Conservation (phyloP, 768 basidiomycete species). For the Tricholoma matsutake region DNA sequence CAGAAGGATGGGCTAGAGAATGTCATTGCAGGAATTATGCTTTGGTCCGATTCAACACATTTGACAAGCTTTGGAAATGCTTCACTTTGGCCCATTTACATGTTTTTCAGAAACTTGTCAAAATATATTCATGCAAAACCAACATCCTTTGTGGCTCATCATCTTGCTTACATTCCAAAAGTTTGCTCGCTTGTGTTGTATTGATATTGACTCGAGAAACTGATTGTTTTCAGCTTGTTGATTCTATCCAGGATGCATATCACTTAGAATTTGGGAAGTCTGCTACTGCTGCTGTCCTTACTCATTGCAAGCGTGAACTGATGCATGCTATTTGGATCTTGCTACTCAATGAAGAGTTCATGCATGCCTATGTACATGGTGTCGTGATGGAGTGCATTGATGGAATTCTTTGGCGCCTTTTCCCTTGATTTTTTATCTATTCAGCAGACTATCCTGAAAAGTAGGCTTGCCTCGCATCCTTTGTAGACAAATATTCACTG, state of each 20-base stretch:
- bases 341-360: slow-evolving; percentile 23
- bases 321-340: slow-evolving; percentile 28
- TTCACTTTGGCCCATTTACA: slow-evolving; percentile 38
- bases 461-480: too few relatives aligned
- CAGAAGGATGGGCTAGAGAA: not conserved
- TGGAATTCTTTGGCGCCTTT: too few relatives aligned
- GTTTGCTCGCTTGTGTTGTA: not conserved
- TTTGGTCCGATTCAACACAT: slow-evolving; percentile 8
- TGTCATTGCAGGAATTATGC: not conserved
- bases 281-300: slow-evolving; percentile 8
- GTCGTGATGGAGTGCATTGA: slow-evolving; percentile 27
- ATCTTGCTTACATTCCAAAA: not conserved
- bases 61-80: slow-evolving; percentile 33
- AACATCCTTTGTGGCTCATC: not conserved
- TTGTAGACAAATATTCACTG: too few relatives aligned
- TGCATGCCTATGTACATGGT: slow-evolving; percentile 24
- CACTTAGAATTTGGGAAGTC: not conserved
- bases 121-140: slow-evolving; percentile 25
- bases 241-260: not conserved
- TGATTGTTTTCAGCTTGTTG: not conserved
- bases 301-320: slow-evolving; percentile 30
- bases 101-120: slow-evolving; percentile 33
- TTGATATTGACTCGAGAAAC: too few relatives aligned
- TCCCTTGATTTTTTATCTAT: too few relatives aligned
- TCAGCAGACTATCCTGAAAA: too few relatives aligned